A percentile compares a stretch with the other conserved stretches of the same genome.
phyloP scores from a whole-genome alignment of 2,329 filamentous ascomycete genomes.

The Trichophaea hybrida region DNA sequence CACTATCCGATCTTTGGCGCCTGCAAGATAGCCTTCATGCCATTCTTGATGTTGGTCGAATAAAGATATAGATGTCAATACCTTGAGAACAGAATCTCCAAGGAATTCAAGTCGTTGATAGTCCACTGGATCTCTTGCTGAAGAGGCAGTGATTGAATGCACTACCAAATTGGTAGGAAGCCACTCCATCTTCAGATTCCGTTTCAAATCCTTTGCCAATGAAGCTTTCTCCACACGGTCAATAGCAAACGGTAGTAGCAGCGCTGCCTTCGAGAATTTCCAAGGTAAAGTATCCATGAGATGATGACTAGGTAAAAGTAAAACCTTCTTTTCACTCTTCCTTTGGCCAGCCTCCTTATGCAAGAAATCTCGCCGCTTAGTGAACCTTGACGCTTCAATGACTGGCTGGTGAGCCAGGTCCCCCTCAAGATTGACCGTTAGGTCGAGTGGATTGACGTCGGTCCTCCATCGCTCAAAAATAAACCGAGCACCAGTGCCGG shows the following conservation, averaged over 20 bases:
- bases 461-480: constrained; percentile 13
- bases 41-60: constrained; percentile 45
- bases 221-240: constrained; percentile 53
- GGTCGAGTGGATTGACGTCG: constrained; percentile 7
- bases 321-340: constrained; percentile 9
- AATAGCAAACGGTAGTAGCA: constrained; percentile 58
- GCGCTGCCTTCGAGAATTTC: constrained; percentile 36
- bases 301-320: constrained; percentile 17
- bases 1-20: constrained; percentile 53
- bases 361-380: constrained; percentile 22
- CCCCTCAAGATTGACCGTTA: background rate
- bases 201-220: constrained; percentile 46
- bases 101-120: constrained; percentile 81
- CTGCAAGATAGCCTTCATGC: constrained; percentile 63
- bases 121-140: constrained; percentile 45
- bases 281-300: constrained; percentile 18
- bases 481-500: background rate
- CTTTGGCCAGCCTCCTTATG: constrained; percentile 12
- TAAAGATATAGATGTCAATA: constrained; percentile 52
- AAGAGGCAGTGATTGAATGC: constrained; percentile 55
- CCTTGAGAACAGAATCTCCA: constrained; percentile 72
- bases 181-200: constrained; percentile 42
- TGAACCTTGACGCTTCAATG: constrained; percentile 19
- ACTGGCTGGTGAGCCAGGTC: constrained; percentile 16
- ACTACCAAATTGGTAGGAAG: constrained; percentile 14